Base-by-base conservation (phyloP, 2,329 filamentous ascomycete genomes). In the Claviceps sp. region DNA sequence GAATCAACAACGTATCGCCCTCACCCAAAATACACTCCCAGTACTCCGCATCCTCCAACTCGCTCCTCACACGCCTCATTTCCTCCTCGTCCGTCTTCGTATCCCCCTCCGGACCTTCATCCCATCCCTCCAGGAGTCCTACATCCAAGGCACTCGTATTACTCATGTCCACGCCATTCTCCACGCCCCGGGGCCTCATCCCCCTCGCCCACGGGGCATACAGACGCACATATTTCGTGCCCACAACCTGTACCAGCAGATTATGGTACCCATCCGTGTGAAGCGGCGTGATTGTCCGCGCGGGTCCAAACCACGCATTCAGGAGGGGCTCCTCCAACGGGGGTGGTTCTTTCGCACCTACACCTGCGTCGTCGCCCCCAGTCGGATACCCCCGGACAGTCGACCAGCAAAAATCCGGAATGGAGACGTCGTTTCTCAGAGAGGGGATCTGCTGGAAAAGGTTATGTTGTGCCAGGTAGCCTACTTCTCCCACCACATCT, bases 181-280 rank as follows among this genome's bases (percentile, higher is more conserved):
- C 84, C 1, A 72, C 65, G 0, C 78, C 76, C 30, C 80, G 71
- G 0, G 87, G 81, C 51, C 81, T 77, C 62, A 95, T 67, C 2
- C 63, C 58, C 4, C 77, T 81, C 45, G 82, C 75, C 16, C 66
- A 65, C 0, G 91, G 90, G 1, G 84, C 75, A 65, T 96, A 97
- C 2, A 97, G 73, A 1, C 93, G 78, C n/a, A 97, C 72, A 65
- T 97, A 97, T 67, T 98, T 98, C 53, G 79, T 75, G 0, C 93
- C 93, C 0, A 95, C 86, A 0, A 94, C 86, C 66, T 97, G 93
- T 24, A 84, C 84, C 4, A 97, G 78, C 47, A 97, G 79, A 62
- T 97, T 97, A 63, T 96, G 88, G 65, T 96, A 94, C 1, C 86
- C 88, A 62, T 97, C 93, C 1, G 88, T 94, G 66, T 98, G 93